These are phyloP conservation scores for Actinidia arguta DNA, from an alignment of 179 eudicot species.

Conservation along the genomic window DNA sequence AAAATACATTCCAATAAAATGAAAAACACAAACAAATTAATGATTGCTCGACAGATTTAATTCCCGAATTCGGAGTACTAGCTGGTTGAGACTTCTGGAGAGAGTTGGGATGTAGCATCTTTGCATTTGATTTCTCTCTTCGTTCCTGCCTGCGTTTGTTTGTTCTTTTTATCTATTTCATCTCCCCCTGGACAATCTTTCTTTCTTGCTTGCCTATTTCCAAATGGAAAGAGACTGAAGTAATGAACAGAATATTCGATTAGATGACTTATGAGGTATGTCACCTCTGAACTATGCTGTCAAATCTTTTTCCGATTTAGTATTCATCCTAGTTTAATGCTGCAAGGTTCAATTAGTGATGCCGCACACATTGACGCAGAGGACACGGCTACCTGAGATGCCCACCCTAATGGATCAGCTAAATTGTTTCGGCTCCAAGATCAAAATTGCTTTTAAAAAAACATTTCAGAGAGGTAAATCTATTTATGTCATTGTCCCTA, in stretches of 20 bases:
- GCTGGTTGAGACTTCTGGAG: conserved; percentile 16
- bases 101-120: conserved; percentile 29
- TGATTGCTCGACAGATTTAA: not conserved
- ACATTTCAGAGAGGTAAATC: no score
- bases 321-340: not conserved
- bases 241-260: not conserved
- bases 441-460: no score
- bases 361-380: no score
- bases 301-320: not conserved
- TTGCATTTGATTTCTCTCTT: conserved; percentile 28
- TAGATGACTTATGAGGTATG: not conserved
- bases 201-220: conserved; percentile 33
- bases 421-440: no score
- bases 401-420: no score
- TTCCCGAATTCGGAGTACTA: conserved; percentile 26
- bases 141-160: conserved; percentile 33
- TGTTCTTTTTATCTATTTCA: conserved; percentile 35
- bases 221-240: not conserved
- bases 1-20: not conserved
- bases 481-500: no score
- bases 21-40: not conserved
- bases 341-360: no score
- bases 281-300: not conserved
- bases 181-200: conserved; percentile 36
- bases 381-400: no score